Percentiles rank a stretch among this genome's conserved stretches.
Evolutionary conservation across 2,329 filamentous ascomycete genomes (phyloP).

Genomic region (Uncinocarpus reesii): DNA sequence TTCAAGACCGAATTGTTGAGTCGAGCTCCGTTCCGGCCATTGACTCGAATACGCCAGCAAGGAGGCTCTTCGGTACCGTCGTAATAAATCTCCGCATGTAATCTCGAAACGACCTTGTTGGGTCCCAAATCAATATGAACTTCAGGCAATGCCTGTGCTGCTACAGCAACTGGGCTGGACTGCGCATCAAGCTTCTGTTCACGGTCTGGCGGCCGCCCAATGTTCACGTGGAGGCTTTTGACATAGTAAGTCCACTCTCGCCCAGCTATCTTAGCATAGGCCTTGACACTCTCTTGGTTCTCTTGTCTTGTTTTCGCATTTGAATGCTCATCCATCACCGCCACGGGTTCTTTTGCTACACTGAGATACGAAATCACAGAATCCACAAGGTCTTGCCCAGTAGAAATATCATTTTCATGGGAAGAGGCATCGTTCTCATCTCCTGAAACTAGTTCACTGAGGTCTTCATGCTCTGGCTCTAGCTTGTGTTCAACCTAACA

Average conservation of each 20-base stretch:
- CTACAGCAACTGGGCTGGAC: conserved; percentile 39
- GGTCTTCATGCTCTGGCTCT: conserved; percentile 24
- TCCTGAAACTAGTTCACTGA: conserved; percentile 29
- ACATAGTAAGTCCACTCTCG: conserved; percentile 45
- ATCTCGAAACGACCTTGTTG: conserved; percentile 68
- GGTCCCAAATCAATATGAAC: conserved; percentile 84
- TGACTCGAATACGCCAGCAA: conserved; percentile 74
- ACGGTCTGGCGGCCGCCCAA: conserved; percentile 41
- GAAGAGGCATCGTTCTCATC: conserved; percentile 34
- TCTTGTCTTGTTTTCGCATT: conserved; percentile 34
- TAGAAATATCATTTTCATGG: conserved; percentile 34
- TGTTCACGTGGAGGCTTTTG: conserved; percentile 40
- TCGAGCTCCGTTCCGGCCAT: conserved; percentile 83
- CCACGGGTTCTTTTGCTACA: conserved; percentile 35
- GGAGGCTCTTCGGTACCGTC: conserved; percentile 50
- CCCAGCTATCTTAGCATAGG: conserved; percentile 43
- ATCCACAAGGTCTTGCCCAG: conserved; percentile 39
- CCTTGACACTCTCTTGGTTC: conserved; percentile 39
- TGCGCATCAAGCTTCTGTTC: conserved; percentile 35
- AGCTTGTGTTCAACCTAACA: conserved; percentile 27
- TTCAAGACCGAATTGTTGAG: conserved; percentile 65
- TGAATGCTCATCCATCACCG: conserved; percentile 37
- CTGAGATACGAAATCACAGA: conserved; percentile 40
- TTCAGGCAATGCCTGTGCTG: conserved; percentile 36
- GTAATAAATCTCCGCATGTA: conserved; percentile 66